phyloP scores from a whole-genome alignment of 2,329 filamentous ascomycete genomes.

The Periconia macrospinosa region DNA sequence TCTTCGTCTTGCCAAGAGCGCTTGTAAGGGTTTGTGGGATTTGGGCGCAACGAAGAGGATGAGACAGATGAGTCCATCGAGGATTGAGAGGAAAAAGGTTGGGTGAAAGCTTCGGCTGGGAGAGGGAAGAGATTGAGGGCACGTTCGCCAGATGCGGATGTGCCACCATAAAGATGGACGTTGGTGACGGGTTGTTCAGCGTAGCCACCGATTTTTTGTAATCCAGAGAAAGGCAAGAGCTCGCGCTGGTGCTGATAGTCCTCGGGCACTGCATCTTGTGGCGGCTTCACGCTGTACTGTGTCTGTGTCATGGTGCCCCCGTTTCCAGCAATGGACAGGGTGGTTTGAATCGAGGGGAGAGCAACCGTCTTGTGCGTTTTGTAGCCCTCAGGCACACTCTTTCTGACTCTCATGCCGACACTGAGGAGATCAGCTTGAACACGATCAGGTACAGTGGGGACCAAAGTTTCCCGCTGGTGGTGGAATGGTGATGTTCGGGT shows the following conservation, averaged over 20 bases:
- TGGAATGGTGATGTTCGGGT: conserved; percentile 9
- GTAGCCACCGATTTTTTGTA: conserved; percentile 73
- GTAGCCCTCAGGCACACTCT: conserved; percentile 91
- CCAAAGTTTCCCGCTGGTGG: conserved; percentile 14
- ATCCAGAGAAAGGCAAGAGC: conserved; percentile 77
- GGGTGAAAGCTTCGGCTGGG: conserved; percentile 35
- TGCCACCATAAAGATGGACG: conserved; percentile 37
- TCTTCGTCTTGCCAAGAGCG: conserved; percentile 47
- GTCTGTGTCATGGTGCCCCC: conserved; percentile 13
- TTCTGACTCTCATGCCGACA: conserved; percentile 93
- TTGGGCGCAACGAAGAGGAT: conserved; percentile 22
- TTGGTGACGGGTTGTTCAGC: conserved; percentile 58
- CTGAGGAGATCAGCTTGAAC: conserved; percentile 83
- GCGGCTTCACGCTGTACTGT: conserved; percentile 25
- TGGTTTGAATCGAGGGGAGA: conserved; percentile 29
- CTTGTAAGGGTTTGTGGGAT: conserved; percentile 42
- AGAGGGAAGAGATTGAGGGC: conserved; percentile 33
- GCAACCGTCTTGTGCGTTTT: conserved; percentile 64
- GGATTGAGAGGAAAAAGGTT: conserved; percentile 37
- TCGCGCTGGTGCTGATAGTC: conserved; percentile 54
- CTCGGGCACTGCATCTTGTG: conserved; percentile 23
- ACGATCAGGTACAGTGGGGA: conserved; percentile 61
- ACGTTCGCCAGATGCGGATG: conserved; percentile 38
- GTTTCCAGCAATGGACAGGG: conserved; percentile 20
- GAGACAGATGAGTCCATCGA: conserved; percentile 32